These are phyloP conservation scores for Iris pallida DNA, from an alignment of 116 monocot genomes.

Conservation along the genomic window DNA sequence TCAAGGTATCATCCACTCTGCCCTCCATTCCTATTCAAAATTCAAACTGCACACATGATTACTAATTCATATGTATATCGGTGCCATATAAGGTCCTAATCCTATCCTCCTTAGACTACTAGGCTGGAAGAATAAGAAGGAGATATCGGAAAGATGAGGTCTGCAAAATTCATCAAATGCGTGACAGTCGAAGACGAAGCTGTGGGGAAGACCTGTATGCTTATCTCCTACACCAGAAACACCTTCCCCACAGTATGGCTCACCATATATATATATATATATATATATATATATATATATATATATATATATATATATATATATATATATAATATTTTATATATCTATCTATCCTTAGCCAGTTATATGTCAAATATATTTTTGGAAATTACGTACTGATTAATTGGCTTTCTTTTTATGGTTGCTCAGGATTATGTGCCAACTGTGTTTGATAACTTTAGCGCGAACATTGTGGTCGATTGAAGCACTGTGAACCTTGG, in stretches of 20 bases:
- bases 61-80: constrained; percentile 1
- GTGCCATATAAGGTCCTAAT: not conserved
- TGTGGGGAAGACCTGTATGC: constrained; percentile 21
- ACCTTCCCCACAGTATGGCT: constrained; percentile 13
- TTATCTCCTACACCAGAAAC: constrained; percentile 24
- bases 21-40: constrained; percentile 7
- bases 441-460: constrained; percentile 24
- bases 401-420: not conserved
- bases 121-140: not conserved
- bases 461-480: constrained; percentile 27
- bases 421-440: constrained; percentile 15
- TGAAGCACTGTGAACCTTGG: constrained; percentile 21
- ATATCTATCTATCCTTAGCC: too few species aligned
- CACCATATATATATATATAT: too few species aligned
- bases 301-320: too few species aligned
- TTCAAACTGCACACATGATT: constrained; percentile 1
- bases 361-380: too few species aligned
- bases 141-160: not conserved
- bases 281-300: not conserved
- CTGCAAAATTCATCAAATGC: constrained; percentile 19
- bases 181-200: constrained; percentile 25
- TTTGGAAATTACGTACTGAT: too few species aligned
- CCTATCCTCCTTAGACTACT: not conserved
- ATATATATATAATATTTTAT: too few species aligned
- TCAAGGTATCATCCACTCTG: not conserved